These are phyloP conservation scores for Suillus weaverae DNA, from an alignment of 768 basidiomycete genomes.

Conservation along the genomic window DNA sequence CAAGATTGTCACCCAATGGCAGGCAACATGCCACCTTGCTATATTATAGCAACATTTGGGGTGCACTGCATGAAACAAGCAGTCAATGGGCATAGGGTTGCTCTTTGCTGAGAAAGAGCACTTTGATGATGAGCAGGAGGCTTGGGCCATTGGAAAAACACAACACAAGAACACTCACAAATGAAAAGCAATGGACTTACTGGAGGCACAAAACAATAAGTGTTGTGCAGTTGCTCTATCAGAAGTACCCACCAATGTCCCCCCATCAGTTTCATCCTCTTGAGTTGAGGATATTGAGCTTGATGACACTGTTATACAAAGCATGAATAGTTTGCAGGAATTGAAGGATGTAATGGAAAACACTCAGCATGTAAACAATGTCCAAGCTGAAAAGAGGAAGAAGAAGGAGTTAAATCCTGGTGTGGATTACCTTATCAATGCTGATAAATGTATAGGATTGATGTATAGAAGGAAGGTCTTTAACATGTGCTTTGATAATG, in stretches of 20 bases:
- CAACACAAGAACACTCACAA: not conserved
- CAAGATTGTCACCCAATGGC: conserved; percentile 35
- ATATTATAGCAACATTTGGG: conserved; percentile 38
- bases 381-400: not conserved
- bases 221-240: too few relatives aligned
- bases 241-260: too few relatives aligned
- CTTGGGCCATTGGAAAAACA: not conserved
- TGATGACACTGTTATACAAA: too few relatives aligned
- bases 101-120: conserved; percentile 31
- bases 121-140: conserved; percentile 16
- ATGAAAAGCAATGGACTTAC: not conserved
- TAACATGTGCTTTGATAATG: conserved; percentile 23
- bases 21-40: conserved; percentile 22
- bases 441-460: conserved; percentile 10
- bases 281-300: too few relatives aligned
- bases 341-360: not conserved
- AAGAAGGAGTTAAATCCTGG: conserved; percentile 16
- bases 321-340: not conserved
- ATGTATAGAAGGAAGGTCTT: conserved; percentile 17
- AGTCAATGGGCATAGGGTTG: conserved; percentile 19
- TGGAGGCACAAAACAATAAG: too few relatives aligned
- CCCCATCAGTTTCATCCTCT: too few relatives aligned
- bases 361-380: too few relatives aligned
- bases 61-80: conserved; percentile 20
- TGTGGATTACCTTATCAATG: conserved; percentile 32